A percentile compares a stretch with the other conserved stretches of the same genome.
Conservation (phyloP, 331 rosid genomes). For the Cucumis variabilis region DNA sequence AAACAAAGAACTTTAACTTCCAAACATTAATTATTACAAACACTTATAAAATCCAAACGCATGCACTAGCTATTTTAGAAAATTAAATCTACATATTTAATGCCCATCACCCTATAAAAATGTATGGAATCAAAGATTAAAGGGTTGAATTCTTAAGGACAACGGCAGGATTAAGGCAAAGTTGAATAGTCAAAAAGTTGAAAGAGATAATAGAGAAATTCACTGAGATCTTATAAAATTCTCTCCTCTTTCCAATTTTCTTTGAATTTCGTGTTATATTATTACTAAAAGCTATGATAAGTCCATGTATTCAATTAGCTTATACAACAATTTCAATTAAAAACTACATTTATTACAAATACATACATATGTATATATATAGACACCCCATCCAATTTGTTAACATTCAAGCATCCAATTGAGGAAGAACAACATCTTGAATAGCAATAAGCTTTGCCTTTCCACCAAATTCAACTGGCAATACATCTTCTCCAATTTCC, state of each 20-base stretch:
- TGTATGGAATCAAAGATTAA: too few species aligned
- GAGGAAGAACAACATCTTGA: constrained; percentile 56
- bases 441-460: constrained; percentile 63
- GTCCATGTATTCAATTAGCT: not conserved
- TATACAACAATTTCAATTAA: not conserved
- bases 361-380: not conserved
- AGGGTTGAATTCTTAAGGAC: too few species aligned
- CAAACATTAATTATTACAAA: too few species aligned
- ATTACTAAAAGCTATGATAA: not conserved
- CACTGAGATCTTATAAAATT: not conserved
- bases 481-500: constrained; percentile 75
- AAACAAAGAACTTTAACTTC: too few species aligned
- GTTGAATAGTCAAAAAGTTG: too few species aligned
- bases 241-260: not conserved
- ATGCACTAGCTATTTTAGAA: too few species aligned
- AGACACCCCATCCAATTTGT: not conserved
- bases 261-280: not conserved
- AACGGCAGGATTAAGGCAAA: too few species aligned
- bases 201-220: not conserved
- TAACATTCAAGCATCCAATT: not conserved
- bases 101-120: too few species aligned
- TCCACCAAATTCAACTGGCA: constrained; percentile 94
- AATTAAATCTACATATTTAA: too few species aligned
- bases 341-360: not conserved
- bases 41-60: too few species aligned